Base-by-base conservation (phyloP, 2,329 filamentous ascomycete genomes). In the Neocucurbitaria cava region DNA sequence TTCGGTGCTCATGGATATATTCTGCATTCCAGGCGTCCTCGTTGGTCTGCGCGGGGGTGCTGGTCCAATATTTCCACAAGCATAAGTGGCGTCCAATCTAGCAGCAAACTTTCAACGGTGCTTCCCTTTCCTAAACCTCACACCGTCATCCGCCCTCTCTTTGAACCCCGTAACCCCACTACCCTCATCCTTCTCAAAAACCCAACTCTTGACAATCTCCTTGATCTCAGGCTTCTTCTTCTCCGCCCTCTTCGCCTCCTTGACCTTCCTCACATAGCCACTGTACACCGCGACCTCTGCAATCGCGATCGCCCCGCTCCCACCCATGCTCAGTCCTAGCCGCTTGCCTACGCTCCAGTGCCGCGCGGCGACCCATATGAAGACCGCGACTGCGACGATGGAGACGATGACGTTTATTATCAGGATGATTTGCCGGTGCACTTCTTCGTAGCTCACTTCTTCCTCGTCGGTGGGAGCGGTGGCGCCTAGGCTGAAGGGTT, bases 361-460 rank as follows among this genome's bases (percentile, higher is more conserved):
- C 46, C 87, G 82, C 1, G 89, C 89, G 15, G 84, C 83, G n/a
- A 92, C 82, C 91, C 90, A 95, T 30, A 95, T 83, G 7, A 89
- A 90, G 2, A 84, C 87, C 2, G 87, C 89, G 46, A 89, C 90
- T 40, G 93, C 91, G 2, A 94, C 79, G 48, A 97, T 90, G 46
- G 91, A 96, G 48, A 96, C 82, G 35, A 97, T 78, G 46, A 98
- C 92, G 74, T 98, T 99, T 67, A 96, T 83, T 46, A 98, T 92
- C 7, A 98, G 81, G 38, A 90, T 87, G 52, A 95, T 78, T 68
- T 95, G 91, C n/a, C 90, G 83, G 71, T 94, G 89, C 1, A 95
- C 82, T 56, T 95, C 90, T 31, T 85, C 83, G 59, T 87, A 88
- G 2, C 87, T 88, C 2, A 89, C 78, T 1, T 89, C 87, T 58